Evolutionary conservation across 2,329 filamentous ascomycete genomes (phyloP).

Genomic region (Sarocladium kiliense): DNA sequence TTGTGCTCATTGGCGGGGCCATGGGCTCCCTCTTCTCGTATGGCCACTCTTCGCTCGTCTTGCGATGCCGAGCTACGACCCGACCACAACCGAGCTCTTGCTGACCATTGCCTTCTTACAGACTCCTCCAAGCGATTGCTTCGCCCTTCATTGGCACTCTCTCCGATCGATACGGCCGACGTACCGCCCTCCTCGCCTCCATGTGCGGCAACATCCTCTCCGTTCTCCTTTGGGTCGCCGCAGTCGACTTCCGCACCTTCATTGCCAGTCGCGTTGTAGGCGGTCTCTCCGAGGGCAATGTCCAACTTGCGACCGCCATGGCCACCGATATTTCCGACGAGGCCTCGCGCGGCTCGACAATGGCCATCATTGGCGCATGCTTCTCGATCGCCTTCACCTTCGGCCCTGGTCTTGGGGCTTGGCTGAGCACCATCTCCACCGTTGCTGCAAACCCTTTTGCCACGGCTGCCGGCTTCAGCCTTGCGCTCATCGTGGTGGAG

Average conservation of each 20-base stretch:
- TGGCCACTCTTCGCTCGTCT: slow-evolving; percentile 16
- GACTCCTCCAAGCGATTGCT: slow-evolving; percentile 83
- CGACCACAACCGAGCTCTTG: neutral
- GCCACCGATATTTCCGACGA: slow-evolving; percentile 93
- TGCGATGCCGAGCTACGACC: neutral
- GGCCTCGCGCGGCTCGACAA: slow-evolving; percentile 76
- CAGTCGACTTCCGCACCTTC: slow-evolving; percentile 93
- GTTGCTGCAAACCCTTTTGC: slow-evolving; percentile 91
- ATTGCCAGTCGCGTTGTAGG: slow-evolving; percentile 89
- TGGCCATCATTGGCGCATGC: slow-evolving; percentile 93
- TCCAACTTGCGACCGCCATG: slow-evolving; percentile 93
- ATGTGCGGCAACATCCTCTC: slow-evolving; percentile 93
- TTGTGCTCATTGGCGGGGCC: slow-evolving; percentile 89
- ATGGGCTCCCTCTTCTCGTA: slow-evolving; percentile 84
- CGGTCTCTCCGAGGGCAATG: slow-evolving; percentile 91
- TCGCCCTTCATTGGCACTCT: slow-evolving; percentile 86
- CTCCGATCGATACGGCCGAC: slow-evolving; percentile 82
- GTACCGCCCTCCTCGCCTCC: slow-evolving; percentile 80
- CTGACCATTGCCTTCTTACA: slow-evolving; percentile 26
- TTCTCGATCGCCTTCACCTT: slow-evolving; percentile 98
- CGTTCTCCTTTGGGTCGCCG: slow-evolving; percentile 89
- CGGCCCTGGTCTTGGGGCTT: slow-evolving; percentile 86
- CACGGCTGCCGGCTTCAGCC: slow-evolving; percentile 81
- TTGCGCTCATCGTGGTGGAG: slow-evolving; percentile 79
- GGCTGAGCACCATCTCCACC: slow-evolving; percentile 68